Evolutionary conservation across 768 basidiomycete genomes (phyloP).

Genomic region (Amyloporia xantha): DNA sequence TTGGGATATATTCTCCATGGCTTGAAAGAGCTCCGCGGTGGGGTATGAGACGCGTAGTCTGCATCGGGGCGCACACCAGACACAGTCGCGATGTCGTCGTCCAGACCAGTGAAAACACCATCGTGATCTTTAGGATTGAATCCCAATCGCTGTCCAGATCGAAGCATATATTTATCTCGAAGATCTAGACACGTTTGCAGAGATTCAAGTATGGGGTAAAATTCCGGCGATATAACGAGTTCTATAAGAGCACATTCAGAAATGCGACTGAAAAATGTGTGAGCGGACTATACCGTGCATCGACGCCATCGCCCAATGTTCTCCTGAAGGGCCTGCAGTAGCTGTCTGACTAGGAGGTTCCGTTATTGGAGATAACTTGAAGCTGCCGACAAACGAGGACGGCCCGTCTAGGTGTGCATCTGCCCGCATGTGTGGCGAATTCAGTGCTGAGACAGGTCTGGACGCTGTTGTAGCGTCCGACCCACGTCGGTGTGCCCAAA

Average conservation of each 20-base stretch:
- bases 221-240: conserved; percentile 16
- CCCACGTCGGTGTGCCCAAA: conserved; percentile 54
- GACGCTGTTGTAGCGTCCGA: conserved; percentile 48
- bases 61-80: conserved; percentile 63
- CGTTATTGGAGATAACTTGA: conserved; percentile 33
- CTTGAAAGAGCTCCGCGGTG: conserved; percentile 31
- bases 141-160: conserved; percentile 85
- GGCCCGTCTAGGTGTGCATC: conserved; percentile 16
- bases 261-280: background rate
- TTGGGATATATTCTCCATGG: conserved; percentile 88
- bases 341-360: conserved; percentile 8
- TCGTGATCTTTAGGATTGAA: conserved; percentile 95
- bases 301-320: conserved; percentile 3
- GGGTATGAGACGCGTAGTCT: conserved; percentile 25
- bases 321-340: background rate
- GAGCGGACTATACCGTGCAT: conserved; percentile 6
- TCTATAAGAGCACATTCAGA: conserved; percentile 12
- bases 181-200: conserved; percentile 83
- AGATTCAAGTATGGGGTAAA: conserved; percentile 47
- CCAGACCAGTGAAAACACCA: conserved; percentile 62
- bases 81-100: conserved; percentile 55
- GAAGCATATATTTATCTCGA: conserved; percentile 91
- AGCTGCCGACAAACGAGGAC: conserved; percentile 33
- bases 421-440: conserved; percentile 13
- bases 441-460: conserved; percentile 16